Evolutionary conservation across 2,329 filamentous ascomycete species (phyloP).

Genomic region (Fusarium foetens): DNA sequence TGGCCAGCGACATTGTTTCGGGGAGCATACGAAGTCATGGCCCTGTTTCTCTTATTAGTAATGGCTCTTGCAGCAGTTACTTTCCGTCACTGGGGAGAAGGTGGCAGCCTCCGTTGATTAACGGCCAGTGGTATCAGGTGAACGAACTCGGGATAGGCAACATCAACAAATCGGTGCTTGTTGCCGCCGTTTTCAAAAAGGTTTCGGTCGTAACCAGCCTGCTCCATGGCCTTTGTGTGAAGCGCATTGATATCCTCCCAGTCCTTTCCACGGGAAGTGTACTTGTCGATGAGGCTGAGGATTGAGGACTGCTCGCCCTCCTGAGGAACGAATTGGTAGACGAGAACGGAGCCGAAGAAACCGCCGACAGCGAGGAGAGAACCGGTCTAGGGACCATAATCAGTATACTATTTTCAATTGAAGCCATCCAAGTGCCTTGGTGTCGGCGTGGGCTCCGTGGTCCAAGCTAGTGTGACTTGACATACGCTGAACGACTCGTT

Average conservation of each 20-base stretch:
- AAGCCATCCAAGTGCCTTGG: background rate
- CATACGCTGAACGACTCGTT: constrained; percentile 69
- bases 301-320: constrained; percentile 62
- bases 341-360: constrained; percentile 56
- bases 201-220: constrained; percentile 67
- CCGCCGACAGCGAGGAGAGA: constrained; percentile 59
- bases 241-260: constrained; percentile 65
- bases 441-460: constrained; percentile 15
- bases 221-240: constrained; percentile 62
- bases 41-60: constrained; percentile 51
- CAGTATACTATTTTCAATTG: constrained; percentile 22
- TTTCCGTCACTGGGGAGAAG: background rate
- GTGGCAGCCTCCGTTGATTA: background rate
- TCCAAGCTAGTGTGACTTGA: constrained; percentile 47
- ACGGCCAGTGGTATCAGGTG: background rate
- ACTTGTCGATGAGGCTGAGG: constrained; percentile 58
- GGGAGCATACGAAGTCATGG: constrained; percentile 59
- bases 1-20: constrained; percentile 67
- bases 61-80: background rate
- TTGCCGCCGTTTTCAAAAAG: constrained; percentile 59
- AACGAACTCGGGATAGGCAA: constrained; percentile 68
- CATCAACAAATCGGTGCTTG: constrained; percentile 60
- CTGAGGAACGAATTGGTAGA: constrained; percentile 62
- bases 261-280: constrained; percentile 58
- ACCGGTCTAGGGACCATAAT: constrained; percentile 53